Evolutionary conservation across 83 land plant genomes (phyloP), one percentile per base, ranked within the genome.

Genomic region (Diphasiastrum complanatum): DNA sequence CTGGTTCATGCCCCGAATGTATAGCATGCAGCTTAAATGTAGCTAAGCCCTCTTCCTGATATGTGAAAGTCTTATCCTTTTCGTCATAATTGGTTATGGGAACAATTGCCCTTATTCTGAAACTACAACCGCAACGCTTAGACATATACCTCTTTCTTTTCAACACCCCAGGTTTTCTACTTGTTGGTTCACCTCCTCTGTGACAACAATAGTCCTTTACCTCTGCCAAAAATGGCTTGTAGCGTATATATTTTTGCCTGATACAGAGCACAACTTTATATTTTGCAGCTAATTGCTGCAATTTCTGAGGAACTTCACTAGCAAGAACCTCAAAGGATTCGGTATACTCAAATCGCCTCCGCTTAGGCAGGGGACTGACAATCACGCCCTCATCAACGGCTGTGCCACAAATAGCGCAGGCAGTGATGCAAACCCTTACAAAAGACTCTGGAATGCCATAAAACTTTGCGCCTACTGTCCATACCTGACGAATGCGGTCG

Each of bases 81-180:
- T 48, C 51, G 51, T 48, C 51, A 18, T 48, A 48, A 24, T 48
- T 48, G 23, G 6, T 6, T 6, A 48, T 48, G 18, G 51, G 51
- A 48, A 48, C 51, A 6, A 48, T 48, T 24, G 51, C 51, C 6
- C 51, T 18, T 6, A 48, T 48, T 4, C 51, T 18, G 18, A 48
- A 48, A 18, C 51, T 48, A 24, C 51, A 48, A 18, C 51, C 51
- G 5, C 6, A 6, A 6, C 51, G 51, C 51, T 48, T 48, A 18
- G 51, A 48, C 51, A 48, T 48, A 18, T 48, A 48, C 51, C 51
- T 6, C 51, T 48, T 48, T 24, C 51, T 6, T 18, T 48, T 48
- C 6, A 48, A 24, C 6, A 48, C 51, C n/a, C 51, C 51, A 6
- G 51, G 51, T 18, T 48, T 48, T 24, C 51, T 48, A 6, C 51